These are phyloP conservation scores for Backusella australiensis DNA, from an alignment of 192 early-diverging fungal genomes.

Conservation along the genomic window DNA sequence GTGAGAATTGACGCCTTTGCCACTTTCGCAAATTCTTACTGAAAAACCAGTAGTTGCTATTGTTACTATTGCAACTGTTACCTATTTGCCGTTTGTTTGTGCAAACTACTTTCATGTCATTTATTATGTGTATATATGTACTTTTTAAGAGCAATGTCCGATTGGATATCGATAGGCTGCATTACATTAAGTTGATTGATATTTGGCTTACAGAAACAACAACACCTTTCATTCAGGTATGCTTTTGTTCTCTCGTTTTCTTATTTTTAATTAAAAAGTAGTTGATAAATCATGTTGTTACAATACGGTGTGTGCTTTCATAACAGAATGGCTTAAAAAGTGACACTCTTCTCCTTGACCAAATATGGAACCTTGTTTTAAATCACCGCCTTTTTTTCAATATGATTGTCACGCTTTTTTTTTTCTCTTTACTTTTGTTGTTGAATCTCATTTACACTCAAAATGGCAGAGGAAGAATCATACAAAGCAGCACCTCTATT, in stretches of 20 bases:
- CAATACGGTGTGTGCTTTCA: not conserved
- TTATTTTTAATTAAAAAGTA: too few relatives aligned
- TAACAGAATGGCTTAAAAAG: too few relatives aligned
- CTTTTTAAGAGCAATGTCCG: not conserved
- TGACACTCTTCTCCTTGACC: not conserved
- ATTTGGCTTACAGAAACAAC: not conserved
- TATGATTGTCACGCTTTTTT: not conserved
- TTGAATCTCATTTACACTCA: not conserved
- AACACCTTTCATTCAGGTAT: not conserved
- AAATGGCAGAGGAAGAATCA: not conserved
- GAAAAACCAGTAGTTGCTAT: not conserved
- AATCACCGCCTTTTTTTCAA: not conserved
- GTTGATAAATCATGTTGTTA: too few relatives aligned
- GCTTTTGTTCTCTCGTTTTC: too few relatives aligned
- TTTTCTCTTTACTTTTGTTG: not conserved
- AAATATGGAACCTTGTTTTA: not conserved
- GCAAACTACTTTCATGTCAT: too few relatives aligned
- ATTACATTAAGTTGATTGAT: too few relatives aligned
- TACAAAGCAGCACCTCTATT: constrained; percentile 2
- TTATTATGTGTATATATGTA: not conserved
- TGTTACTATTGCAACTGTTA: not conserved
- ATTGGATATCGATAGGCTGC: not conserved
- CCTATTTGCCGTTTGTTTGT: too few relatives aligned
- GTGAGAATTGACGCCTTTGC: too few relatives aligned
- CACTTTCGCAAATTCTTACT: too few relatives aligned